Evolutionary conservation across 2,329 filamentous ascomycete genomes (phyloP), one percentile per base, ranked within the genome.

Genomic region (Bretziella fagacearum): DNA sequence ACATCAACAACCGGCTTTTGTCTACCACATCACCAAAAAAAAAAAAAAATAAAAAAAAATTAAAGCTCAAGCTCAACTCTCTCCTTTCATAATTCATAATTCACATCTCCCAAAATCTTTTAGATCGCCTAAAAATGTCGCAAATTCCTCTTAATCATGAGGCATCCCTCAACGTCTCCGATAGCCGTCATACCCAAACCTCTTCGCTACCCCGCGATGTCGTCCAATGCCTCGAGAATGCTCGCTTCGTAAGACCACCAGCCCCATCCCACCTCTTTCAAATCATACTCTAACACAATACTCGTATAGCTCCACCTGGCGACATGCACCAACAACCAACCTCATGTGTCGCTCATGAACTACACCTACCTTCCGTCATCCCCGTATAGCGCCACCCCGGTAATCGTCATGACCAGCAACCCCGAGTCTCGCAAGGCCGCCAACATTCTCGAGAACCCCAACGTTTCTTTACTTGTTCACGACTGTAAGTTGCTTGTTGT

Each of bases 271-370:
- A 32, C 33, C 47, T 35, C 25, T 7, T 6, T 8, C 23, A n/a
- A 15, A 26, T n/a, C 30, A 6, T 22, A 17, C 25, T 3, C 27
- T 41, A 47, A 36, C 29, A n/a, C 52, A 36, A 18, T 25, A 13
- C n/a, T 18, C 39, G 41, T 27, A 55, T 57, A 94, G 86, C 84
- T 98, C 55, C 91, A 98, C 63, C 81, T 98, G 46, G 87, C 91
- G 56, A 98, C 91, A 48, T 93, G 83, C 62, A 77, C 77, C 55
- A 71, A 81, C 55, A 81, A 91, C 57, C 70, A 78, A 53, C 91
- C 91, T 7, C 85, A 96, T 61, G 84, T 96, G 54, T 93, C 86
- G 30, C 77, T 98, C 54, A 98, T 98, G 91, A 95, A 93, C 69
- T 96, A 96, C 68, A 96, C 91, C 58, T 96, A 95, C 65, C 81